Evolutionary conservation across 2,329 filamentous ascomycete genomes (phyloP).

Genomic region (Ramularia collo-cygni): DNA sequence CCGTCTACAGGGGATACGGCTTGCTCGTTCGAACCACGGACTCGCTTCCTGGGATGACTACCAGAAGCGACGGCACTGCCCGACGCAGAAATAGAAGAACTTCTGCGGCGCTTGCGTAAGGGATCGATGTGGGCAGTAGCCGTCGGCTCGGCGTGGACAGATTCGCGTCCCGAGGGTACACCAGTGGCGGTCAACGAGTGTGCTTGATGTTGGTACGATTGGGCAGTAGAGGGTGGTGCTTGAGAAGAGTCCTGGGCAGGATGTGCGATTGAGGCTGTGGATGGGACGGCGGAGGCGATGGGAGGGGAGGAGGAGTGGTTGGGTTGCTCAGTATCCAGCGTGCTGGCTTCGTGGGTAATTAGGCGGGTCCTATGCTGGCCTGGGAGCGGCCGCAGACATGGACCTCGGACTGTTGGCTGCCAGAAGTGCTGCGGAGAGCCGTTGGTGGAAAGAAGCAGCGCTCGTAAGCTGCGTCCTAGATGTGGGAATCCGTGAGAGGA

Average conservation of each 20-base stretch:
- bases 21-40: conserved; percentile 31
- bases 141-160: conserved; percentile 8
- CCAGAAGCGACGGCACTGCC: conserved; percentile 15
- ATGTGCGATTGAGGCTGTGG: conserved; percentile 17
- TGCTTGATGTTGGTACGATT: conserved; percentile 12
- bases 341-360: conserved; percentile 19
- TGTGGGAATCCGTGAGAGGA: too few species aligned
- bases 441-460: not conserved
- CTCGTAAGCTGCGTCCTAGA: not conserved
- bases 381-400: too few species aligned
- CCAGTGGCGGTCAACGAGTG: conserved; percentile 7
- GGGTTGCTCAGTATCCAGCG: conserved; percentile 26
- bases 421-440: too few species aligned
- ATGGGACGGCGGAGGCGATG: conserved; percentile 29
- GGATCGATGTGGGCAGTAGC: conserved; percentile 23
- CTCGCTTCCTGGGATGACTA: conserved; percentile 36
- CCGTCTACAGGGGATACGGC: conserved; percentile 32
- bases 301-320: conserved; percentile 18
- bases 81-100: conserved; percentile 17
- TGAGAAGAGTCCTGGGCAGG: conserved; percentile 16
- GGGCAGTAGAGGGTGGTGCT: conserved; percentile 30
- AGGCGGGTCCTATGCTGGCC: conserved; percentile 4
- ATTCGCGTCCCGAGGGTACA: conserved; percentile 11
- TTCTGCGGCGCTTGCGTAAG: conserved; percentile 26
- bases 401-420: too few species aligned